Evolutionary conservation across 2,329 filamentous ascomycete genomes (phyloP), one percentile per base, ranked within the genome.

Genomic region (Didymella sp.): DNA sequence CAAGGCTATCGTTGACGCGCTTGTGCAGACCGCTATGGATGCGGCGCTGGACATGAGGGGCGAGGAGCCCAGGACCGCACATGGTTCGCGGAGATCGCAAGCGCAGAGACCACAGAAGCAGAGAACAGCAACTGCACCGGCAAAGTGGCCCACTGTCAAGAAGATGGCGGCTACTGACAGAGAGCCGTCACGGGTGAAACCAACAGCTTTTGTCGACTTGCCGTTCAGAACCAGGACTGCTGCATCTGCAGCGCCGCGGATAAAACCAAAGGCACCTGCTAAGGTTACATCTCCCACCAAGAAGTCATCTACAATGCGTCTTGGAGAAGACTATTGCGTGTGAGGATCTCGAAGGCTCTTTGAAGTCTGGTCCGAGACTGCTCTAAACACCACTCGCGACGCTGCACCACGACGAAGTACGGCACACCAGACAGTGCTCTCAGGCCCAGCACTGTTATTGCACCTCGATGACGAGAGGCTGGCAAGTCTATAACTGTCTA

Each of bases 401-500:
- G 6, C 35, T 12, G 1, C 17, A 37, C 11, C 2, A 17, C 6
- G 21, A 37, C 17, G 12, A 22, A 9, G 22, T 22, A 11, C 11
- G 12, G 17, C 19, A 6, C 17, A 3, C 11, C 35, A 38, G 19
- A 38, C 19, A 15, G 12, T 11, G 35, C 8, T 11, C 9, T 15
- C 35, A 11, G 13, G 17, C 5, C 6, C 11, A 7, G 17, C 11
- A 22, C 9, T 38, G 4, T 38, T 8, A 6, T 22, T 22, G 19
- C 11, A 38, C 17, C 2, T 19, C 5, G 19, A 22, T 3, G 13
- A 4, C 35, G 4, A 19, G 9, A 13, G 11, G 11, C 6, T 21
- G 19, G 11, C 35, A 19, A 22, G 11, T 4, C 35, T 21, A 13
- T 6, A 13, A 13, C 19, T 11, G 17, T 19, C 48, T 70, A 81